Base-by-base conservation (phyloP, 805 yeast species). In the Wickerhamiella bombiphila region DNA sequence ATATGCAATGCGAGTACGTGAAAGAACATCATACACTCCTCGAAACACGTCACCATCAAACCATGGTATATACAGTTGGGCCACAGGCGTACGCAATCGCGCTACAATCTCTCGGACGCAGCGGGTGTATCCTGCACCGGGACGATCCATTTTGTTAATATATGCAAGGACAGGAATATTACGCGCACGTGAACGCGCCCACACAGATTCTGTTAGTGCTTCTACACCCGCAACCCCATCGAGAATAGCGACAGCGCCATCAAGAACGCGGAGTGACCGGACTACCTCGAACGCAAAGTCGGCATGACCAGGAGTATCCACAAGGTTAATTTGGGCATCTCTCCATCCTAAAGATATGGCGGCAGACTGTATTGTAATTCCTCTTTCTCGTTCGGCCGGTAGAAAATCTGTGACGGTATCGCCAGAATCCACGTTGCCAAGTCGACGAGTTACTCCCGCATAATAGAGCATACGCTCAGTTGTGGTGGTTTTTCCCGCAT, bases 171-270 rank as follows among this genome's bases (percentile, higher is more conserved):
- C 68, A 0, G 98, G 97, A 26, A 91, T 74, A 2, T 57, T 57
- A 47, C 76, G 58, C 14, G 68, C 69, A 16, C 61, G 63, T 1
- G 95, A 86, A 57, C 86, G 94, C 44, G 69, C 72, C 96, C 97
- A 91, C 3, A 91, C 97, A 52, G 85, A 88, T 54, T 86, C 96
- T 0, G 98, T 88, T 57, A 91, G 97, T 0, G 97, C 91, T 55
- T 91, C 98, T 1, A 91, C 98, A 9, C 98, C 98, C 2, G 95
- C 96, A 6, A 88, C 97, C 1, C 81, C 94, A 60, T 91, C 98
- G 37, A 91, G 59, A 7, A 91, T 80, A 0, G 94, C 79, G 5
- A 91, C 93, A 1, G 88, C 93, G 3, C 97, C 96, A 60, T 91
- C 98, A 7, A 91, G 61, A 1, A 91, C 96, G 44, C 95, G 68